These are phyloP conservation scores for Tanozyma kutaoensis DNA, from an alignment of 805 yeast species.

Conservation along the genomic window DNA sequence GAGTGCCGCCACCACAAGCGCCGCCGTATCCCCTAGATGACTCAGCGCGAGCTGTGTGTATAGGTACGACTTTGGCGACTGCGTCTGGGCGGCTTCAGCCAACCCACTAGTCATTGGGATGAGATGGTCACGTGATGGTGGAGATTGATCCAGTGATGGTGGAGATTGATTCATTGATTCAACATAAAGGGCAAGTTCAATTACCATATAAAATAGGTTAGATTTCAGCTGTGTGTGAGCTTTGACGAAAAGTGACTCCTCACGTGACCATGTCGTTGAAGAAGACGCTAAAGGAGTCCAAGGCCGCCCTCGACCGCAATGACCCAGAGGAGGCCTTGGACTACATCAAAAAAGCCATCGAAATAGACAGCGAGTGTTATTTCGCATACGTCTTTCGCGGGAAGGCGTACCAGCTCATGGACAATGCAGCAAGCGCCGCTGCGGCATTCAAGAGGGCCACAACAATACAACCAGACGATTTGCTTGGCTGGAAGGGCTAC, in stretches of 20 bases:
- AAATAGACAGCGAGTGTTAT: constrained; percentile 41
- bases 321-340: constrained; percentile 41
- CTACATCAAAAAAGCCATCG: constrained; percentile 47
- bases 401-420: constrained; percentile 42
- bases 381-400: constrained; percentile 64
- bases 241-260: too few relatives aligned
- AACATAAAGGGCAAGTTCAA: too few relatives aligned
- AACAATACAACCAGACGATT: constrained; percentile 31
- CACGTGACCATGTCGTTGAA: constrained; percentile 17
- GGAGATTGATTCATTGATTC: too few relatives aligned
- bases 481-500: constrained; percentile 76
- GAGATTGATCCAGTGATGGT: too few relatives aligned
- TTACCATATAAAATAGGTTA: too few relatives aligned
- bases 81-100: constrained; percentile 22
- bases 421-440: constrained; percentile 24
- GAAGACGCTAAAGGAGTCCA: constrained; percentile 23
- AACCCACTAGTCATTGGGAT: too few relatives aligned
- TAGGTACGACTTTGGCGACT: constrained; percentile 50
- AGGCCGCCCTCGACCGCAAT: constrained; percentile 34
- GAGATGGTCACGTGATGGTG: too few relatives aligned
- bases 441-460: constrained; percentile 37
- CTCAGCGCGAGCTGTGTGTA: constrained; percentile 38
- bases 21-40: constrained; percentile 64
- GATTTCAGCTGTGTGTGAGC: too few relatives aligned
- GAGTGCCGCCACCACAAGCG: constrained; percentile 44